These are phyloP conservation scores for Blastobotrys mokoenaii DNA, from an alignment of 805 yeast genomes.

Conservation along the genomic window DNA sequence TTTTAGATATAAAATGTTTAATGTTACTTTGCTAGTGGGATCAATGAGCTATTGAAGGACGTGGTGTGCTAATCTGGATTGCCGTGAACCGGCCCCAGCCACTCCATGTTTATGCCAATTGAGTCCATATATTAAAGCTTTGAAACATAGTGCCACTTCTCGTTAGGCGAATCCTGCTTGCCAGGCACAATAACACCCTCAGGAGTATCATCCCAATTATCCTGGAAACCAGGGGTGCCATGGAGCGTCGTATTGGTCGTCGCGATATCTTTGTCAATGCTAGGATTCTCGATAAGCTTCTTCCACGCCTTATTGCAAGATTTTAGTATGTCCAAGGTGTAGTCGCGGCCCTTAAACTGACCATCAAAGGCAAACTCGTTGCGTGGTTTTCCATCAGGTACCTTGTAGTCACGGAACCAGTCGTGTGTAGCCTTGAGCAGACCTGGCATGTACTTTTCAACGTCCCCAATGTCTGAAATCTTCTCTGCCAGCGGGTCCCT, in stretches of 20 bases:
- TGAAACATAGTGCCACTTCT: too few species aligned
- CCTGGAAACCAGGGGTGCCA: conserved; percentile 39
- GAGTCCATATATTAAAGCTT: too few species aligned
- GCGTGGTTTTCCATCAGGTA: conserved; percentile 72
- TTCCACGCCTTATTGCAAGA: conserved; percentile 69
- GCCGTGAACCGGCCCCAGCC: too few species aligned
- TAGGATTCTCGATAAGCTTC: conserved; percentile 48
- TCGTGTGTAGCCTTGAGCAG: conserved; percentile 55
- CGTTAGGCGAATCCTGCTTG: too few species aligned
- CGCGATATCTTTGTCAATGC: conserved; percentile 46
- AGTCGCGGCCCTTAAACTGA: conserved; percentile 47
- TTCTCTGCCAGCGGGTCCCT: conserved; percentile 56
- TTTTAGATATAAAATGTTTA: too few species aligned
- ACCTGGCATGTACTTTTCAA: conserved; percentile 61
- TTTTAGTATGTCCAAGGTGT: conserved; percentile 50
- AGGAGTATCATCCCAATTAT: too few species aligned
- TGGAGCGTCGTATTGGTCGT: conserved; percentile 62
- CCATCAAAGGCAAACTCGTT: conserved; percentile 73
- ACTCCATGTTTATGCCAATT: too few species aligned
- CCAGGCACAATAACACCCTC: too few species aligned
- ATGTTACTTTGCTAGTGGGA: too few species aligned
- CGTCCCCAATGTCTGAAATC: conserved; percentile 59
- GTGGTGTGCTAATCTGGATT: too few species aligned
- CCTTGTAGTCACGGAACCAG: conserved; percentile 81
- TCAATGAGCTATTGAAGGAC: too few species aligned